Conservation (phyloP, 2,329 filamentous ascomycete species). For the Aspergillus versicolor region DNA sequence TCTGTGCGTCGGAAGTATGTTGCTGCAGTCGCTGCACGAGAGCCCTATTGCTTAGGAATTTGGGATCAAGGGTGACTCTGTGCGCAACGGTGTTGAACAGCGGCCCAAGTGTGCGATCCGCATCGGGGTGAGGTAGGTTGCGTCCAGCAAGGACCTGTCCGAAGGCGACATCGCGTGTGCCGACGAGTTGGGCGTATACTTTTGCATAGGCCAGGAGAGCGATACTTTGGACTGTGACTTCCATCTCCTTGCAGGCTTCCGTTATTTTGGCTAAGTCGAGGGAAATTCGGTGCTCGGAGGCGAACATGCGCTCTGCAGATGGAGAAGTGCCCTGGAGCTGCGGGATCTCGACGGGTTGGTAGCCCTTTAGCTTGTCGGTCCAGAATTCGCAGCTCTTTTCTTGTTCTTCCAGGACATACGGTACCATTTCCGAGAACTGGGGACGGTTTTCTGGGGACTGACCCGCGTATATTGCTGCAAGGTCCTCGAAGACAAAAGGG, state of each 20-base stretch:
- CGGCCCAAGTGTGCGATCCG: slow-evolving; percentile 51
- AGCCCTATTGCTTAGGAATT: slow-evolving; percentile 38
- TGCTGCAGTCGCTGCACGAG: slow-evolving; percentile 47
- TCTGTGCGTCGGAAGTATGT: slow-evolving; percentile 45
- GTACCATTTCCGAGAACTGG: slow-evolving; percentile 51
- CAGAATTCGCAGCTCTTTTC: slow-evolving; percentile 42
- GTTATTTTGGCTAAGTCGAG: slow-evolving; percentile 19
- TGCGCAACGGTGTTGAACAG: slow-evolving; percentile 58
- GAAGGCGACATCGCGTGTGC: slow-evolving; percentile 38
- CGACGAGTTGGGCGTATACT: slow-evolving; percentile 27
- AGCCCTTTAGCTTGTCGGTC: slow-evolving; percentile 22
- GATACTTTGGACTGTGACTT: slow-evolving; percentile 31
- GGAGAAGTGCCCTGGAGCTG: slow-evolving; percentile 9
- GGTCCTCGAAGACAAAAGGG: slow-evolving; percentile 67
- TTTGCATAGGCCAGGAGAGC: slow-evolving; percentile 32
- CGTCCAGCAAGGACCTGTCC: slow-evolving; percentile 56
- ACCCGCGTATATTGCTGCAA: slow-evolving; percentile 61
- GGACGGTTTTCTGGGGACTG: slow-evolving; percentile 13
- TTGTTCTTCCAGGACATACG: slow-evolving; percentile 48
- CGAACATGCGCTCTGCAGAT: slow-evolving; percentile 16
- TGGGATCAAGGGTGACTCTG: slow-evolving; percentile 33
- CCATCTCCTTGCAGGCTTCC: slow-evolving; percentile 25
- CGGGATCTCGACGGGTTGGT: slow-evolving; percentile 23
- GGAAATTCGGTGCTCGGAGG: slow-evolving; percentile 19
- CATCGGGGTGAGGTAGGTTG: slow-evolving; percentile 47